These are phyloP conservation scores for Fusarium poae DNA, from an alignment of 2,329 filamentous ascomycete species.

Conservation along the genomic window DNA sequence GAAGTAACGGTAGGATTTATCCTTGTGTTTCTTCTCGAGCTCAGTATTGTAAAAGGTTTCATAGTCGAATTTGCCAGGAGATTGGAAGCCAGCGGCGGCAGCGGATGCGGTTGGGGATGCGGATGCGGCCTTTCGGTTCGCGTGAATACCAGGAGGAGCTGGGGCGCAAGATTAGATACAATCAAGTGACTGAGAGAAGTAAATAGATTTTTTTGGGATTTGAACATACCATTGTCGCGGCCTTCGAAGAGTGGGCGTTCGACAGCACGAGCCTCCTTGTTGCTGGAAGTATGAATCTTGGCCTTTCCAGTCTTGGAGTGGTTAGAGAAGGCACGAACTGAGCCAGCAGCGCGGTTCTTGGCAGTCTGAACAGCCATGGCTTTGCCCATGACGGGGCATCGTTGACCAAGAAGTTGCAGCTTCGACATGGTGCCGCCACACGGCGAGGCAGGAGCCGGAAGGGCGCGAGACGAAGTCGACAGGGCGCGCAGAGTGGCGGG, in stretches of 20 bases:
- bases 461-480: slow-evolving; percentile 74
- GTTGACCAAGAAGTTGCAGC: slow-evolving; percentile 91
- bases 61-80: slow-evolving; percentile 82
- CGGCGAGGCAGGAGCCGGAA: slow-evolving; percentile 63
- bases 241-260: slow-evolving; percentile 67
- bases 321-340: slow-evolving; percentile 65
- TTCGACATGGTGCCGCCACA: slow-evolving; percentile 97
- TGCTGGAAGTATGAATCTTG: slow-evolving; percentile 83
- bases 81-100: slow-evolving; percentile 47
- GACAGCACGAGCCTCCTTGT: slow-evolving; percentile 82
- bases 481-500: slow-evolving; percentile 91
- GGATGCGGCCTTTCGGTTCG: slow-evolving; percentile 43
- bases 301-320: slow-evolving; percentile 72
- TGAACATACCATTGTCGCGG: slow-evolving; percentile 64
- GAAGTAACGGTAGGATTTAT: slow-evolving; percentile 99
- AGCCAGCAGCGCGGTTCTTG: slow-evolving; percentile 63
- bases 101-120: slow-evolving; percentile 42
- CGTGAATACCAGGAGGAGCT: slow-evolving; percentile 45
- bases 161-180: slow-evolving; percentile 18
- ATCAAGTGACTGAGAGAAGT: background rate
- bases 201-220: background rate
- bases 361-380: slow-evolving; percentile 88
- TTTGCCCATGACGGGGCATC: slow-evolving; percentile 99
- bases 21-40: slow-evolving; percentile 98
- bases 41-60: slow-evolving; percentile 88